A percentile compares a stretch with the other conserved stretches of the same genome.
phyloP scores from a whole-genome alignment of 345 rosid genomes.

The Cochlearia excelsa region DNA sequence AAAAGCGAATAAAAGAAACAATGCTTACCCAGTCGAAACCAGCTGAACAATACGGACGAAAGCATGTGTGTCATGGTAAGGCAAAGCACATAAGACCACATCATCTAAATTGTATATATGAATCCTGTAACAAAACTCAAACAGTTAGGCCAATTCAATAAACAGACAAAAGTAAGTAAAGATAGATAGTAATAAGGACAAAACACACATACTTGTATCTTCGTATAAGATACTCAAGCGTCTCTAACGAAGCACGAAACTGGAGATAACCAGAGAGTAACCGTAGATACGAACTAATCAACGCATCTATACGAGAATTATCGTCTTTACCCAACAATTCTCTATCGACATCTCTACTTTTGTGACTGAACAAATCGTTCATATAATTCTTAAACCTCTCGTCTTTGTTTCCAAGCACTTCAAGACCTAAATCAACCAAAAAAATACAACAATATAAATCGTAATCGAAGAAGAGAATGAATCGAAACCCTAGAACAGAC shows the following conservation, averaged over 20 bases:
- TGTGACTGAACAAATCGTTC: conserved; percentile 66
- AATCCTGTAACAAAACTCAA: conserved; percentile 51
- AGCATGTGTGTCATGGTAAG: conserved; percentile 81
- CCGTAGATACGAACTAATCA: conserved; percentile 57
- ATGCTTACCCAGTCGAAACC: conserved; percentile 62
- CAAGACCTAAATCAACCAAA: conserved; percentile 57
- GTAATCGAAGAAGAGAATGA: not conserved
- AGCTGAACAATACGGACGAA: conserved; percentile 84
- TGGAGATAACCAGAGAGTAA: conserved; percentile 72
- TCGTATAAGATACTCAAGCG: conserved; percentile 90
- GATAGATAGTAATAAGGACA: not conserved
- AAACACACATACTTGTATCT: conserved; percentile 66
- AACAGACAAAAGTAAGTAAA: conserved; percentile 1
- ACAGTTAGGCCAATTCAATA: not conserved
- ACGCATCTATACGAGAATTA: conserved; percentile 53
- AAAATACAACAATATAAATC: not conserved
- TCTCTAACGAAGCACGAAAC: conserved; percentile 53
- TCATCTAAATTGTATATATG: conserved; percentile 74
- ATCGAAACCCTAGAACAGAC: conserved; percentile 28
- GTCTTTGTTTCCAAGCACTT: conserved; percentile 56
- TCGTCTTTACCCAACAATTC: conserved; percentile 63
- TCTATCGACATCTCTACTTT: conserved; percentile 75
- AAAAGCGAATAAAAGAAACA: not conserved
- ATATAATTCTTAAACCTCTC: conserved; percentile 64
- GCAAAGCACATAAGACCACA: conserved; percentile 71